Evolutionary conservation across 805 yeast genomes (phyloP), one percentile per base, ranked within the genome.

Genomic region (Starmera quercuum): DNA sequence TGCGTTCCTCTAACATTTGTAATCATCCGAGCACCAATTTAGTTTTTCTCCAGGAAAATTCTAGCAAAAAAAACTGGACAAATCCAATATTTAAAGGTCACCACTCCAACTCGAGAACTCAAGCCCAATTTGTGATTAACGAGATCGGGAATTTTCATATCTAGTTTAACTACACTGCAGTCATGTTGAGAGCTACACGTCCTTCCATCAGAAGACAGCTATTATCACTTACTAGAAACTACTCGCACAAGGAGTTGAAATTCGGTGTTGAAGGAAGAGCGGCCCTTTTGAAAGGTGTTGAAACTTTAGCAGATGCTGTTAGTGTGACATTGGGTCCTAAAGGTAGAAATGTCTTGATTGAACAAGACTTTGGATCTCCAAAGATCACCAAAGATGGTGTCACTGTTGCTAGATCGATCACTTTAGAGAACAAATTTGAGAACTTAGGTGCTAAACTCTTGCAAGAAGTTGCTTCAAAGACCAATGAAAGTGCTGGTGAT

Each of bases 341-440:
- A 63, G 98, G 98, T 55, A 81, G 98, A 64, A 90, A 87, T 53
- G 98, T 87, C 25, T 73, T 90, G 49, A 88, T 92, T 57, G 97
- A 90, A 68, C 98, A 92, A 68, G 82, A 85, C 43, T 92, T 85
- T 48, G 97, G 96, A 46, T 75, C 95, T 34, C 98, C 98, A 51
- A 90, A 90, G 71, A 90, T 90, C 72, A 90, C 98, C 64, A 90
- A 90, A 69, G 98, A 90, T 61, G 98, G 98, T 75, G 97, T 87
- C 33, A 86, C 97, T 30, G 97, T 90, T 39, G 98, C 98, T 41
- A 76, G 73, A 54, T 78, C 94, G 35, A 77, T 90, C 51, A 73
- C 75, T 27, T 68, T 92, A 47, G 67, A 81, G 58, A 94, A 92
- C 69, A 85, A 81, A 63, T 90, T 88, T 54, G 97, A 90, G 69